A percentile compares a stretch with the other conserved stretches of the same genome.
Evolutionary conservation across 257 asterid species (phyloP).

Genomic region (Coffea canephora): DNA sequence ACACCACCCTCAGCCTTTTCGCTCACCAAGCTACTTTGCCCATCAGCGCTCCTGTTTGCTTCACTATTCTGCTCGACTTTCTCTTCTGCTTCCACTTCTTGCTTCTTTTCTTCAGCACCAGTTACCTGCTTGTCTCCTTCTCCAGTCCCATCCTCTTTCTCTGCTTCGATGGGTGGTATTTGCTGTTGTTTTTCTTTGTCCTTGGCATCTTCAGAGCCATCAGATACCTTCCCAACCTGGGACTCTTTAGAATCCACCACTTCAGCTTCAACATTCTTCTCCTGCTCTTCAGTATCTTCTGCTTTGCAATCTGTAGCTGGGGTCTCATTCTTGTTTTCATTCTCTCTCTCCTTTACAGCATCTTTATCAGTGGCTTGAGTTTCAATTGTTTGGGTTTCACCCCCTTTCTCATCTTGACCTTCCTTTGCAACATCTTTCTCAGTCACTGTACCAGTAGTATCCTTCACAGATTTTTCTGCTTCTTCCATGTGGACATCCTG

Average conservation of each 20-base stretch:
- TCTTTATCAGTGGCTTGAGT: conserved; percentile 7
- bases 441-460: background rate
- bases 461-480: conserved; percentile 28
- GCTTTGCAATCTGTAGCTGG: conserved; percentile 16
- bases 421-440: conserved; percentile 23
- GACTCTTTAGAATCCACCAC: conserved; percentile 12
- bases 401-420: conserved; percentile 8
- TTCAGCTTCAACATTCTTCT: conserved; percentile 14
- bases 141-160: conserved; percentile 14
- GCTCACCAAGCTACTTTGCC: conserved; percentile 18
- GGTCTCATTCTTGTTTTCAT: conserved; percentile 6
- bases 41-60: conserved; percentile 12
- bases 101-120: conserved; percentile 13
- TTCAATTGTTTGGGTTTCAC: conserved; percentile 13
- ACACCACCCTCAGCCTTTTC: conserved; percentile 30
- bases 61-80: conserved; percentile 10
- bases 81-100: conserved; percentile 10
- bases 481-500: conserved; percentile 34
- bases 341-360: conserved; percentile 14
- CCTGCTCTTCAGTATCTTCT: conserved; percentile 20
- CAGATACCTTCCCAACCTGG: conserved; percentile 15
- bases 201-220: conserved; percentile 18
- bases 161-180: conserved; percentile 12
- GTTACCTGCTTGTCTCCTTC: conserved; percentile 2
- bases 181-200: conserved; percentile 14